Percentiles rank a stretch among this genome's conserved stretches.
These are phyloP conservation scores for Heterococcus sp. DNA, from an alignment of 108 stramenopile genomes.

Conservation along the genomic window DNA sequence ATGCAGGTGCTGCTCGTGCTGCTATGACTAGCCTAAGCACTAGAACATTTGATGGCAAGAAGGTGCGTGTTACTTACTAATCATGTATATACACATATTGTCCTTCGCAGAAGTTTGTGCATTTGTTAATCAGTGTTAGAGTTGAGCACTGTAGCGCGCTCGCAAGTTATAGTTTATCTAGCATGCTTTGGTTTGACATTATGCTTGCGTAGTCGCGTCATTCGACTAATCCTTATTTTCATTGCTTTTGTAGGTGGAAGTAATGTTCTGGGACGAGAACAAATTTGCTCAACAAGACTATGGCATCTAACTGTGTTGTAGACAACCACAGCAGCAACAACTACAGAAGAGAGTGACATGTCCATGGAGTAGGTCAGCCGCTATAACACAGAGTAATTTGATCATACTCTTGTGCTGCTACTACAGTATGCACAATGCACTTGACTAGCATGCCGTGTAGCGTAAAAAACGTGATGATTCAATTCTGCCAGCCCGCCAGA, in stretches of 20 bases:
- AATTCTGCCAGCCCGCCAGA: too few species aligned
- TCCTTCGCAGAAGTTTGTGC: background rate
- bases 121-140: background rate
- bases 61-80: conserved; percentile 2
- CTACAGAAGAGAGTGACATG: too few species aligned
- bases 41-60: conserved; percentile 39
- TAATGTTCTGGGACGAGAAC: conserved; percentile 42
- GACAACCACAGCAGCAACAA: too few species aligned
- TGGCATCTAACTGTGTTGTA: too few species aligned
- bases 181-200: background rate
- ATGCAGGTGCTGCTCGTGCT: conserved; percentile 6
- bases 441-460: too few species aligned
- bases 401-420: too few species aligned
- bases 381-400: too few species aligned
- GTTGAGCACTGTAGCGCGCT: background rate
- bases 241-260: conserved; percentile 21
- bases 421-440: too few species aligned
- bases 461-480: too few species aligned
- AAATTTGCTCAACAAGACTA: conserved; percentile 3
- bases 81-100: background rate
- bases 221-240: background rate
- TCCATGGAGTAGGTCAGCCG: too few species aligned
- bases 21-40: conserved; percentile 29
- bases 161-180: background rate
- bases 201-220: background rate